phyloP scores from a whole-genome alignment of 495 filamentous ascomycete species.

The Amphirosellinia nigrospora region DNA sequence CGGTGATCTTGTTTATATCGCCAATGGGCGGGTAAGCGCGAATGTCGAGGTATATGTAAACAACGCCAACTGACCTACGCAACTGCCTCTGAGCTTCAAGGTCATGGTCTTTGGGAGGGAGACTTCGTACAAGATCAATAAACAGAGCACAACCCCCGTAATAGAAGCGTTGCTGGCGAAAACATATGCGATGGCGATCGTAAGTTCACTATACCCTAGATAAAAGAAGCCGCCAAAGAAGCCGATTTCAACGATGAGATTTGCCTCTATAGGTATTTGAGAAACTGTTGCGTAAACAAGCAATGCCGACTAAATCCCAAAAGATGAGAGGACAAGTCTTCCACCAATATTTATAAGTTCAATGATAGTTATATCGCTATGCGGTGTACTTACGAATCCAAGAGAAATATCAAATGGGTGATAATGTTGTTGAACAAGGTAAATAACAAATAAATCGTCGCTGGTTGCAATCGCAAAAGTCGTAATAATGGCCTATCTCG shows the following conservation, averaged over 20 bases:
- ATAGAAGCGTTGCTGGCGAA: not conserved
- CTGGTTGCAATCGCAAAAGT: not conserved
- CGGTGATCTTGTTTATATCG: slow-evolving; percentile 5
- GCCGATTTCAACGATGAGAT: not conserved
- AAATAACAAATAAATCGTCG: not conserved
- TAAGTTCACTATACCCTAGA: not conserved
- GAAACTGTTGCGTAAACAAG: not conserved
- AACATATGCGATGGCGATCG: not conserved
- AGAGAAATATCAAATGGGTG: not conserved
- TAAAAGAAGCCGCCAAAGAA: not conserved
- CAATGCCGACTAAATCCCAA: not conserved
- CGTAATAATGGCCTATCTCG: not conserved
- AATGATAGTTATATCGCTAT: not conserved
- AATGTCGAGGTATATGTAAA: not conserved
- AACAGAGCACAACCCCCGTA: not conserved
- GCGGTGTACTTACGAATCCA: not conserved
- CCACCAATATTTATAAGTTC: not conserved
- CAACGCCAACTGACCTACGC: not conserved
- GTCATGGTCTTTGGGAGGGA: not conserved
- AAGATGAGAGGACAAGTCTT: not conserved
- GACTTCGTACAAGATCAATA: not conserved
- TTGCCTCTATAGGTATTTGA: not conserved
- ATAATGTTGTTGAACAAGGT: not conserved
- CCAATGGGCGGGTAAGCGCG: slow-evolving; percentile 1
- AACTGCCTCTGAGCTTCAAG: not conserved